Evolutionary conservation across 2,329 filamentous ascomycete species (phyloP), one percentile per base, ranked within the genome.

Genomic region (Periconia sp.): DNA sequence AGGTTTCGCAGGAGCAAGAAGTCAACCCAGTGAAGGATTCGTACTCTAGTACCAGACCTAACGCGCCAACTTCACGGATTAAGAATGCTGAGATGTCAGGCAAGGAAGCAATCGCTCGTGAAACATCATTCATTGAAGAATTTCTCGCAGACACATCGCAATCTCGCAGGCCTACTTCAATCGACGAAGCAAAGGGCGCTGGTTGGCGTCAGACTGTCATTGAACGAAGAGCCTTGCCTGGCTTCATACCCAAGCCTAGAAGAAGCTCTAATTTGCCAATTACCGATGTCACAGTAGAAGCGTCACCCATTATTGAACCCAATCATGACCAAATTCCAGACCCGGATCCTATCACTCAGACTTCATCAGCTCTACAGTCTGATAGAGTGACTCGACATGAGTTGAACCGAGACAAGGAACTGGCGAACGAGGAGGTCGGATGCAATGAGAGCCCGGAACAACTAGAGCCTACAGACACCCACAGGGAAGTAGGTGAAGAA

Each of bases 201-300:
- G 48, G 38, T 13, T 66, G 64, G 64, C 61, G 52, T 39, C 56
- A 65, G 22, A 68, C 60, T 15, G 41, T 49, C 1, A 18, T 66
- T 21, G 50, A 56, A 10, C 24, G 50, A 15, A 43, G 46, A 42
- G 39, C 30, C 12, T 36, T 23, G 12, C 2, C 12, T 15, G 12
- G 21, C 9, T 21, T 24, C 26, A 10, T 23, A 4, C 15, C 23
- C 4, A 40, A 37, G 12, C 23, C 28, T 8, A 40, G 36, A 16
- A 36, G 40, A 9, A 28, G 26, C 15, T 41, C 37, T 10, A 18
- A 35, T 34, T 28, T 43, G 11, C 35, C 42, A 5, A 24, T 39
- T 13, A 17, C 37, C 21, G 38, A 40, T 33, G 38, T 42, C 9
- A 31, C 36, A 19, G 16, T 19, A 4, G 42, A 40, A 29, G 18